Percentiles rank a stretch among this genome's conserved stretches.
Evolutionary conservation across 2,329 filamentous ascomycete species (phyloP).

Genomic region (Trichoderma arundinaceum): DNA sequence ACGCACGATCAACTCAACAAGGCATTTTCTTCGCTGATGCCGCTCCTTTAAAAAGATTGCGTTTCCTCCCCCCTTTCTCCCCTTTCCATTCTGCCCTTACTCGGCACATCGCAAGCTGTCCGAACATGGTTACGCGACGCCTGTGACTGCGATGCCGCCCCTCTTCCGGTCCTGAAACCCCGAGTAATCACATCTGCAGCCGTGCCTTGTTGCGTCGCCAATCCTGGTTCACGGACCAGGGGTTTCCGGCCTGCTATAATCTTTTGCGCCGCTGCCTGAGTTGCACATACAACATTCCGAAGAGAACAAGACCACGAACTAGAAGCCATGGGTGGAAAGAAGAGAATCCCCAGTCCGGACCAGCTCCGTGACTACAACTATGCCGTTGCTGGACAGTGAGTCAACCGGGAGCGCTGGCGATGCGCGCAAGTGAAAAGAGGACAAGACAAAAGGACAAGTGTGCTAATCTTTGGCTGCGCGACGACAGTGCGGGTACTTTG

Average conservation of each 20-base stretch:
- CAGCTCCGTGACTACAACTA: slow-evolving; percentile 73
- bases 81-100: not conserved
- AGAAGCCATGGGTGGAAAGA: slow-evolving; percentile 27
- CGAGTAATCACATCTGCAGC: slow-evolving; percentile 16
- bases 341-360: slow-evolving; percentile 58
- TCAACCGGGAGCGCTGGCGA: slow-evolving; percentile 37
- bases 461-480: slow-evolving; percentile 19
- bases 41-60: not conserved
- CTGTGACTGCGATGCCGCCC: slow-evolving; percentile 23
- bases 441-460: not conserved
- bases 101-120: not conserved
- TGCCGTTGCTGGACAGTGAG: slow-evolving; percentile 85
- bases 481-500: slow-evolving; percentile 80
- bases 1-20: not conserved
- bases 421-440: not conserved
- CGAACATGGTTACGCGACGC: slow-evolving; percentile 18
- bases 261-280: too few relatives aligned
- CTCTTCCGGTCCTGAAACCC: slow-evolving; percentile 23
- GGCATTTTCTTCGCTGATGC: slow-evolving; percentile 1
- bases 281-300: too few relatives aligned
- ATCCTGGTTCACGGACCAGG: not conserved
- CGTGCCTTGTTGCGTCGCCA: slow-evolving; percentile 14
- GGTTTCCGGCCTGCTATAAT: too few relatives aligned
- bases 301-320: not conserved
- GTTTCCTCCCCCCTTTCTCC: not conserved